Conservation (phyloP, 805 yeast species). For the Hyphopichia homilentoma region DNA sequence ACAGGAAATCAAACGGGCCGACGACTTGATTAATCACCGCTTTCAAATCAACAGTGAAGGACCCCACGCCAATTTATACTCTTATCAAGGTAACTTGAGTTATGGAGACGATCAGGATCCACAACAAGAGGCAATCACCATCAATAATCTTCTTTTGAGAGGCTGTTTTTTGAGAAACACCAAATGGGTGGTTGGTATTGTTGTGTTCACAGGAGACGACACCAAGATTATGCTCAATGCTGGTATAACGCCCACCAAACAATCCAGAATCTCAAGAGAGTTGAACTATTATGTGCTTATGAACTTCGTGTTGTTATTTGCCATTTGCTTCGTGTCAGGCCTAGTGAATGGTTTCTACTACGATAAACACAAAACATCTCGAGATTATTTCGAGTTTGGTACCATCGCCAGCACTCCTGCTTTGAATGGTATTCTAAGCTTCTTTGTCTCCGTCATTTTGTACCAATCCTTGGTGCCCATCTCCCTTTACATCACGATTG, state of each 20-base stretch:
- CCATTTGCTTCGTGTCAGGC: slow-evolving; percentile 68
- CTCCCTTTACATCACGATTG: slow-evolving; percentile 76
- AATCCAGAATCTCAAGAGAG: slow-evolving; percentile 69
- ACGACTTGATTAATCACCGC: slow-evolving; percentile 36
- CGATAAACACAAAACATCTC: slow-evolving; percentile 40
- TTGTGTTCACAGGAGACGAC: slow-evolving; percentile 72
- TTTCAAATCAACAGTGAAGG: slow-evolving; percentile 81
- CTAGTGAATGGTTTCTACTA: slow-evolving; percentile 69
- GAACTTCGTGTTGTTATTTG: slow-evolving; percentile 61
- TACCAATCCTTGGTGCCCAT: slow-evolving; percentile 82
- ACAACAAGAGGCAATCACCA: slow-evolving; percentile 61
- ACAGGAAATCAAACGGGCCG: slow-evolving; percentile 36
- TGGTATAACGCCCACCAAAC: slow-evolving; percentile 75
- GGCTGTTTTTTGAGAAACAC: slow-evolving; percentile 80
- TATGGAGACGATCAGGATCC: slow-evolving; percentile 15
- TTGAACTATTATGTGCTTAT: slow-evolving; percentile 65
- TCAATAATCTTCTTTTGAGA: slow-evolving; percentile 66
- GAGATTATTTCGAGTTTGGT: slow-evolving; percentile 67
- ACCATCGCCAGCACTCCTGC: slow-evolving; percentile 64
- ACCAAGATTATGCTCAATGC: slow-evolving; percentile 80
- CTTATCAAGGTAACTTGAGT: slow-evolving; percentile 65
- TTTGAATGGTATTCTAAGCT: slow-evolving; percentile 65
- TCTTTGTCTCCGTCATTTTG: slow-evolving; percentile 71
- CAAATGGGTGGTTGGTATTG: slow-evolving; percentile 78
- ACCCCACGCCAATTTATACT: slow-evolving; percentile 74